Conservation (phyloP, 768 basidiomycete genomes). For the Leccinum barrowsii region DNA sequence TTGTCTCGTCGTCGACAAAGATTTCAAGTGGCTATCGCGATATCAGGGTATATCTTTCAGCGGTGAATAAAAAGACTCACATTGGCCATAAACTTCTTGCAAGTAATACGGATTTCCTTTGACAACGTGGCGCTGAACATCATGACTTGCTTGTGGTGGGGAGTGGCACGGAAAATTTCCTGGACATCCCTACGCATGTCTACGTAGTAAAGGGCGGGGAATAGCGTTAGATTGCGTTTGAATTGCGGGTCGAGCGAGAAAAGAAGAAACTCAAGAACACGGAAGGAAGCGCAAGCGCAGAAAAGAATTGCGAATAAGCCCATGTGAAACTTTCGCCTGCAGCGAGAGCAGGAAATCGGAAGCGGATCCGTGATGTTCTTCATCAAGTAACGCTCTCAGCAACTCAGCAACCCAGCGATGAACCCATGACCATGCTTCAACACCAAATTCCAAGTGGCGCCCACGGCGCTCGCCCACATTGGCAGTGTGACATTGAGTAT, state of each 20-base stretch:
- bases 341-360: conserved; percentile 35
- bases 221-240: conserved; percentile 64
- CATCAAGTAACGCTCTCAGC: conserved; percentile 34
- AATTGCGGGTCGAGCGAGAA: conserved; percentile 49
- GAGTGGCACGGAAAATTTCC: conserved; percentile 98
- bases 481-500: conserved; percentile 37
- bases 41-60: neutral
- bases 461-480: conserved; percentile 22
- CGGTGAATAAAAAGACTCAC: conserved; percentile 46
- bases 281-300: conserved; percentile 13
- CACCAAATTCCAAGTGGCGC: conserved; percentile 38
- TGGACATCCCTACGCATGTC: conserved; percentile 99
- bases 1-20: conserved; percentile 99
- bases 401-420: conserved; percentile 34
- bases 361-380: conserved; percentile 34
- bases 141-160: conserved; percentile 99
- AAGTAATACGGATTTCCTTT: conserved; percentile 95
- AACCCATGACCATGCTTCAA: conserved; percentile 38
- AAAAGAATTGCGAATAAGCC: conserved; percentile 10
- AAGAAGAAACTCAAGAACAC: conserved; percentile 46
- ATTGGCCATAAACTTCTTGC: conserved; percentile 99
- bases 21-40: conserved; percentile 89
- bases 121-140: conserved; percentile 99
- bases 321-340: conserved; percentile 17
- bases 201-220: conserved; percentile 49